These are phyloP conservation scores for Cryptomeria japonica DNA, from an alignment of 75 land plant species.

Conservation along the genomic window DNA sequence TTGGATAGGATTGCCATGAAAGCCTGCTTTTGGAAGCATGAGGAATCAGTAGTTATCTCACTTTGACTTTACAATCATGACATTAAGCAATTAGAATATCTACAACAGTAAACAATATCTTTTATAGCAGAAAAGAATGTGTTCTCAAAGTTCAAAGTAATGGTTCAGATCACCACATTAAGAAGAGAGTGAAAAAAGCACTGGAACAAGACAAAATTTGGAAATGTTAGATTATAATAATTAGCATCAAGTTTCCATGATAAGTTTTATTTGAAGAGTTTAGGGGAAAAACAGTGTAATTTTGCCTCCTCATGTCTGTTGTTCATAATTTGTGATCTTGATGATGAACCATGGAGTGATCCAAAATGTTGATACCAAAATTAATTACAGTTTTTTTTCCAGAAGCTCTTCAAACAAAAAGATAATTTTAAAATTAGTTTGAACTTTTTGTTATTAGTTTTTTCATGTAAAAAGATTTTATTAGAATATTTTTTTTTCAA, in stretches of 20 bases:
- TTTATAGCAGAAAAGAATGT: not conserved
- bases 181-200: not conserved
- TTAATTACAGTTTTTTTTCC: no score
- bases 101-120: not conserved
- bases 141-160: not conserved
- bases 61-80: not conserved
- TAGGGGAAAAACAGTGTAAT: no score
- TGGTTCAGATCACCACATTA: not conserved
- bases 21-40: not conserved
- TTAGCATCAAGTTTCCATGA: no score
- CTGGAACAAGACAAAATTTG: not conserved
- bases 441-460: no score
- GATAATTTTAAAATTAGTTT: not conserved
- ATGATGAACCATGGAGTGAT: no score
- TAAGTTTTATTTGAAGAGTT: no score
- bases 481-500: not conserved
- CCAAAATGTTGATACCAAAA: no score
- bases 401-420: no score
- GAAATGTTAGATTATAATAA: not conserved
- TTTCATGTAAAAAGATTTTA: not conserved
- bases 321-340: no score
- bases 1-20: not conserved
- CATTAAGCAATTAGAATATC: not conserved
- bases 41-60: not conserved
- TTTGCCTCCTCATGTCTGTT: no score